Percentiles rank a stretch among this genome's conserved stretches.
phyloP scores from a whole-genome alignment of 345 rosid genomes.

The Citrus trifoliata region DNA sequence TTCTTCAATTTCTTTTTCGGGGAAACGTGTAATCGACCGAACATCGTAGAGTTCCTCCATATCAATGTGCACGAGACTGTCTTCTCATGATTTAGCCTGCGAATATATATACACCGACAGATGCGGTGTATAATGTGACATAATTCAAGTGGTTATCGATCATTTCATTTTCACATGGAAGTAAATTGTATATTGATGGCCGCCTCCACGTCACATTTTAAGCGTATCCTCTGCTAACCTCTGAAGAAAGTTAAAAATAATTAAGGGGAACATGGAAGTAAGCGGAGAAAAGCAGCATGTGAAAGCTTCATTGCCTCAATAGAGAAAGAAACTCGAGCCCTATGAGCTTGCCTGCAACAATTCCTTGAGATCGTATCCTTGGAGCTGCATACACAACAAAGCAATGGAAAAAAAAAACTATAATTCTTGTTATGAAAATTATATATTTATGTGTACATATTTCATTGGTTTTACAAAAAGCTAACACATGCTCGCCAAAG shows the following conservation, averaged over 20 bases:
- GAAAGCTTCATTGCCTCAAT: not conserved
- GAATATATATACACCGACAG: too few species aligned
- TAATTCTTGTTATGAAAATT: not conserved
- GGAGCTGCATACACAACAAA: constrained; percentile 41
- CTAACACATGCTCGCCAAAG: too few species aligned
- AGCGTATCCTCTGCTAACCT: too few species aligned
- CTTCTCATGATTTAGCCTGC: too few species aligned
- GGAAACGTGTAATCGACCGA: too few species aligned
- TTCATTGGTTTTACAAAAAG: not conserved
- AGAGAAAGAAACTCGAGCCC: not conserved
- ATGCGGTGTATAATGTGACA: not conserved
- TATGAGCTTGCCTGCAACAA: constrained; percentile 52
- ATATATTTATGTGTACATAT: not conserved
- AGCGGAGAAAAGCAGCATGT: not conserved
- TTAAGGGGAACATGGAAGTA: not conserved
- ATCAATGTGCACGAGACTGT: too few species aligned
- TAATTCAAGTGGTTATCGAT: not conserved
- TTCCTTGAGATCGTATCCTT: constrained; percentile 85
- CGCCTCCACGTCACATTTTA: too few species aligned
- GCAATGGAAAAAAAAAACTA: not conserved
- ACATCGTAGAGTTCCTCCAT: too few species aligned
- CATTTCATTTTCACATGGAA: not conserved
- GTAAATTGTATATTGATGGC: too few species aligned
- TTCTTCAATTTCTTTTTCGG: not conserved
- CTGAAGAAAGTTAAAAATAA: too few species aligned